Base-by-base conservation (phyloP, 1,284 basidiomycete genomes). In the Kwoniella shivajii region DNA sequence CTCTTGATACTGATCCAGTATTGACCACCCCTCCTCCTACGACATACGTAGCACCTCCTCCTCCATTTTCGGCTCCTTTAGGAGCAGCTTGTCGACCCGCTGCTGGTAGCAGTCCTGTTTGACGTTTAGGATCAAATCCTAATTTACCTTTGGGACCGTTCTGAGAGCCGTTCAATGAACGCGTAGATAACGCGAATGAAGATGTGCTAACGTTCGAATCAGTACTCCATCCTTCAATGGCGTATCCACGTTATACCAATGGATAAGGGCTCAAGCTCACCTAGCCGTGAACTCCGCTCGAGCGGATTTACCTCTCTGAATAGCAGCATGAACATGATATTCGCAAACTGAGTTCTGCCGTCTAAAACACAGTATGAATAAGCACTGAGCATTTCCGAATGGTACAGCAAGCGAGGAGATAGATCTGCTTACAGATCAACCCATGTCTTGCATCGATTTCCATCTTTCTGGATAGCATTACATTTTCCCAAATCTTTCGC, bases 401-500 rank as follows among this genome's bases (percentile, higher is more conserved):
- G n/a, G 3, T 2, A 22, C 14, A 1, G 11, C 18, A 43, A 4
- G 11, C 24, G 48, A 14, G 45, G 24, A 18, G 6, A 34, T 10
- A 51, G 29, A 27, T 13, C 16, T 20, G 87, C 84, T 54, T 85
- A 86, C 78, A 85, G 86, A 77, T 97, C 93, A 54, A 87, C 89
- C 92, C 93, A 98, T 43, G 85, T 83, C 10, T 84, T 84, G 68
- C 95, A 98, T 1, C 82, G 71, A 50, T 87, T 86, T 1, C 92
- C 92, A 59, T 96, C 90, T 39, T 84, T 83, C 70, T 86, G 88
- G 38, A 82, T 73, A 5, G 89, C 90, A 2, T 80, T 80, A 72
- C 95, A 99, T 78, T 86, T 85, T 0, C 90, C 89, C 2, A 97
- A 82, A 73, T 98, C 92, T 30, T 83, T 83, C 3, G 92, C 84